Evolutionary conservation across 441 rosid species (phyloP), one percentile per base, ranked within the genome.

Genomic region (Flueggea neowawraea): DNA sequence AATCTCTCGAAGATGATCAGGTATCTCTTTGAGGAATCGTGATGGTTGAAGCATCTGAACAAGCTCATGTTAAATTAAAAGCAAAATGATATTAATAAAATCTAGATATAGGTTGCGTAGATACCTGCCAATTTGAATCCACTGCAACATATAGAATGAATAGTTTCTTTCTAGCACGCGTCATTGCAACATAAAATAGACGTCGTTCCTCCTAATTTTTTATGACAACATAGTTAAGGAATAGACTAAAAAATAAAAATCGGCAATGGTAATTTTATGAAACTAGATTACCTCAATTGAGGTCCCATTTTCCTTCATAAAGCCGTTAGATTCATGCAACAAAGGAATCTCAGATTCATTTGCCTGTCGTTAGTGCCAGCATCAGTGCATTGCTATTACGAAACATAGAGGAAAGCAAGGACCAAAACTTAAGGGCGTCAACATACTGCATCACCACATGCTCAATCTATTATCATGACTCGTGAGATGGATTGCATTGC

Each of bases 91-190:
- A 58, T 57, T 31, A 68, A 55, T 17, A 73, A 54, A 66, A 15
- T 15, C 56, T 9, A 39, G 49, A 10, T 52, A 68, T 43, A 65
- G 16, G 57, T 64, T 63, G 53, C 61, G 57, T 55, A 65, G 57
- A 55, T 70, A 95, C 99, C 99, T 95, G 99, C 97, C 97, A 91
- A 75, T 84, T 84, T 4, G 92, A 82, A 83, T 91, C 99, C 89
- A 87, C 70, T 61, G 82, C 78, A 51, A 85, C 73, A 76, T 89
- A 91, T 65, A 89, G 75, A 79, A 95, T 84, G 75, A 85, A 86
- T 52, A 91, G 83, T 69, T 84, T 88, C 80, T 78, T 84, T 57
- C 96, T 84, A 66, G 99, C 96, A 76, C 97, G 96, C 60, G 96
- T 95, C 96, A 95, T 87, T 74, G 99, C 99, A 47, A 95, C 99